A percentile compares a stretch with the other conserved stretches of the same genome.
These are phyloP conservation scores for Trametes versicolor DNA, from an alignment of 1,284 basidiomycete species.

Conservation along the genomic window DNA sequence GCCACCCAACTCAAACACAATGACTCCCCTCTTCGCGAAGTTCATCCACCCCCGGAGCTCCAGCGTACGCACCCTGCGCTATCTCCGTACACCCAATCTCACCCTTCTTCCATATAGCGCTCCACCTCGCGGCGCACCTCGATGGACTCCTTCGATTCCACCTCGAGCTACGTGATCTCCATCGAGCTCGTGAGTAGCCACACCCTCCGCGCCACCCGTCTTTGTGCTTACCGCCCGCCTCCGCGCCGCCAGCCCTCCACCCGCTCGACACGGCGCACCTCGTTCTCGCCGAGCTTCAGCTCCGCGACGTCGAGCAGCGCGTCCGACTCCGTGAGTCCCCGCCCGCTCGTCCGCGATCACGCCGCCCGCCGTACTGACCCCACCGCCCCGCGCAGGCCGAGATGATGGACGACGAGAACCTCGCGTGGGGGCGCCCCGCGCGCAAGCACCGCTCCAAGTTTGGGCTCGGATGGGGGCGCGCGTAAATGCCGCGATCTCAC, in stretches of 20 bases:
- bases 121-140: conserved; percentile 25
- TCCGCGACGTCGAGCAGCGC: conserved; percentile 10
- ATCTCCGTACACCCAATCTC: not conserved
- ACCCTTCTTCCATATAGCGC: conserved; percentile 9
- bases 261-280: conserved; percentile 3
- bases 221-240: not conserved
- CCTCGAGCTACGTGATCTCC: conserved; percentile 28
- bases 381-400: conserved; percentile 31
- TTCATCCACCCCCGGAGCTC: conserved; percentile 30
- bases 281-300: conserved; percentile 1
- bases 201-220: not conserved
- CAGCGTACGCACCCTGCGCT: conserved; percentile 20
- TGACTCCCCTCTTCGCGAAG: conserved; percentile 33
- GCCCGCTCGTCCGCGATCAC: not conserved
- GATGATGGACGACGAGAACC: conserved; percentile 42
- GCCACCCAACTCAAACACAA: conserved; percentile 6
- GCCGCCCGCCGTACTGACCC: not conserved
- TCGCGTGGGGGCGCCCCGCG: conserved; percentile 38
- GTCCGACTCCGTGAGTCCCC: not conserved
- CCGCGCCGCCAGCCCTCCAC: conserved; percentile 6
- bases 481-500: not conserved
- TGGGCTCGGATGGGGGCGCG: not conserved
- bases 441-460: not conserved
- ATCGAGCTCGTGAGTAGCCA: conserved; percentile 29
- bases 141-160: conserved; percentile 27